Percentiles rank a stretch among this genome's conserved stretches.
These are phyloP conservation scores for Dothideomycetidae sp. DNA, from an alignment of 2,329 filamentous ascomycete species.

Conservation along the genomic window DNA sequence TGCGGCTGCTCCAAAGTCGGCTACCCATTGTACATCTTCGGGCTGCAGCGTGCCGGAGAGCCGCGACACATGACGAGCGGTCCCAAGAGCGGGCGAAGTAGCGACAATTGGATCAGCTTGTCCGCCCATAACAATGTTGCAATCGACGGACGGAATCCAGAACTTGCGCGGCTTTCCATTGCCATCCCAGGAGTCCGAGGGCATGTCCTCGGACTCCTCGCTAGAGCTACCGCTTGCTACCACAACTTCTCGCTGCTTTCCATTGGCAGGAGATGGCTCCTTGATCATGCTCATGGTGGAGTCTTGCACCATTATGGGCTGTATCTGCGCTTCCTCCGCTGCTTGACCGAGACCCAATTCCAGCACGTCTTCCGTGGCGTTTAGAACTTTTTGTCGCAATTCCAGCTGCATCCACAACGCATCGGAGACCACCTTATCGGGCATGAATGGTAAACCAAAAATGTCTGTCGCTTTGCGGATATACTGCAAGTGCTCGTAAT, in stretches of 20 bases:
- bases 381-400: conserved; percentile 40
- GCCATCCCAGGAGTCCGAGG: conserved; percentile 39
- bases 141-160: conserved; percentile 42
- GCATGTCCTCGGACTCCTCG: conserved; percentile 24
- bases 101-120: conserved; percentile 38
- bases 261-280: conserved; percentile 26
- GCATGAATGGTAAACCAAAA: conserved; percentile 40
- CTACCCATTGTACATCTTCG: conserved; percentile 41
- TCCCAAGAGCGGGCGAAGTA: conserved; percentile 26
- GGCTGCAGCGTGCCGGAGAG: conserved; percentile 39
- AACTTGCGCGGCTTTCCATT: conserved; percentile 42
- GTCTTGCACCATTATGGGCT: conserved; percentile 13
- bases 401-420: conserved; percentile 45
- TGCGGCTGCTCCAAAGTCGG: conserved; percentile 38
- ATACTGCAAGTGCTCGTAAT: conserved; percentile 43
- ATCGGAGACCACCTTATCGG: conserved; percentile 40
- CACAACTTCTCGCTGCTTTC: conserved; percentile 28
- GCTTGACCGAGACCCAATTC: conserved; percentile 38
- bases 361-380: conserved; percentile 36
- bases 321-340: conserved; percentile 23
- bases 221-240: conserved; percentile 14
- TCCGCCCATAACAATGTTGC: conserved; percentile 42
- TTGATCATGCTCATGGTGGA: conserved; percentile 18
- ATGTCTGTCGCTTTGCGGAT: conserved; percentile 38
- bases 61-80: conserved; percentile 32